These are phyloP conservation scores for Aristolochia fimbriata DNA, from an alignment of 164 flowering plant genomes.

Conservation along the genomic window DNA sequence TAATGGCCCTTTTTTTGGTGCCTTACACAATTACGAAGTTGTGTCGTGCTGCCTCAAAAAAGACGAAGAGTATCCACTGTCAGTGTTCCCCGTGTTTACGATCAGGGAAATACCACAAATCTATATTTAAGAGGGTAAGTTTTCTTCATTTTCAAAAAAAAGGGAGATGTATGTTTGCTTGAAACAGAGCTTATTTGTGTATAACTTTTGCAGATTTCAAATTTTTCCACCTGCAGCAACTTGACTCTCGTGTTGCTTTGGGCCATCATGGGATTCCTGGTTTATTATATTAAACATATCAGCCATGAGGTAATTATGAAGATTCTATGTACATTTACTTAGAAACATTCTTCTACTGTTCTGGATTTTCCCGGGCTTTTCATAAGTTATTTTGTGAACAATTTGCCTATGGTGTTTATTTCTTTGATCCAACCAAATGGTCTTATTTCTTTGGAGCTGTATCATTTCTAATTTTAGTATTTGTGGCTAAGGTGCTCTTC, in stretches of 20 bases:
- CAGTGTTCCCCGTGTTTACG: slow-evolving; percentile 60
- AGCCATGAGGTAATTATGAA: slow-evolving; percentile 57
- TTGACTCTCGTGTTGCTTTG: slow-evolving; percentile 77
- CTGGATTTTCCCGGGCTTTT: background rate
- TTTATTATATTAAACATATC: slow-evolving; percentile 69
- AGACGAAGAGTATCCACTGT: slow-evolving; percentile 62
- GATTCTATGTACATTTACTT: too few species aligned
- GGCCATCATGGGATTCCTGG: slow-evolving; percentile 64
- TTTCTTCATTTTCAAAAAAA: background rate
- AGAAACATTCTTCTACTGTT: background rate
- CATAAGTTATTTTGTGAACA: background rate
- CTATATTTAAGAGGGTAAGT: slow-evolving; percentile 62
- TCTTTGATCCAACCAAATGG: too few species aligned
- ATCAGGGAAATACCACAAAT: slow-evolving; percentile 80
- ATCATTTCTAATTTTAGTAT: too few species aligned
- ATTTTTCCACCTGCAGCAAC: slow-evolving; percentile 77
- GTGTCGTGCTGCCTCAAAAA: slow-evolving; percentile 61
- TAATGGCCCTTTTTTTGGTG: slow-evolving; percentile 89
- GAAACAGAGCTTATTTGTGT: background rate
- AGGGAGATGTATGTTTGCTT: background rate
- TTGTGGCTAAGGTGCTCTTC: too few species aligned
- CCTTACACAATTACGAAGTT: slow-evolving; percentile 78
- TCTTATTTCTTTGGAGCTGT: too few species aligned
- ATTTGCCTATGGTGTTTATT: too few species aligned
- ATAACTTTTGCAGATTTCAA: slow-evolving; percentile 27